A percentile compares a stretch with the other conserved stretches of the same genome.
Conservation (phyloP, 2,329 filamentous ascomycete species). For the Colletotrichum kahawae region DNA sequence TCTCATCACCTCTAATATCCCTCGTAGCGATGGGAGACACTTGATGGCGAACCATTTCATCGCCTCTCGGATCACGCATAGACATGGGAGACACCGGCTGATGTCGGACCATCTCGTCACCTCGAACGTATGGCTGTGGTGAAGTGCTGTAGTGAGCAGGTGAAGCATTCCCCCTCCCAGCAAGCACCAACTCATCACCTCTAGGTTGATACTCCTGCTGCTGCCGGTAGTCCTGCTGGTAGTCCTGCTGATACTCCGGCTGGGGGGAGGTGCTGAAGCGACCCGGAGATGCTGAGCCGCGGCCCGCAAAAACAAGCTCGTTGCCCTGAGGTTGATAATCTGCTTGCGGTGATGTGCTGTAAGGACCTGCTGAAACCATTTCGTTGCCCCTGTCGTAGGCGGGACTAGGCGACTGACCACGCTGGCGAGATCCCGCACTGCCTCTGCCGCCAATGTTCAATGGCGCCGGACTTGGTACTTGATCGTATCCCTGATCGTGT, state of each 20-base stretch:
- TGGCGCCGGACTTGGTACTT: slow-evolving; percentile 47
- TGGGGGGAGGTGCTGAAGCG: slow-evolving; percentile 32
- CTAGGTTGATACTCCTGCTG: slow-evolving; percentile 13
- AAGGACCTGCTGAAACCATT: slow-evolving; percentile 24
- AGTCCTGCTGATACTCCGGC: slow-evolving; percentile 16
- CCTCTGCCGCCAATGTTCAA: slow-evolving; percentile 45
- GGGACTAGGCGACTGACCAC: slow-evolving; percentile 7
- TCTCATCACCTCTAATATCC: slow-evolving; percentile 10
- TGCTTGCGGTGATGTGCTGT: slow-evolving; percentile 29
- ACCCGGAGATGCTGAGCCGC: slow-evolving; percentile 33
- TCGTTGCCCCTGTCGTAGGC: slow-evolving; percentile 1
- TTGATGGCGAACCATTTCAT: background rate
- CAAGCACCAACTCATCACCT: slow-evolving; percentile 29
- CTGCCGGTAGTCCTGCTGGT: slow-evolving; percentile 8
- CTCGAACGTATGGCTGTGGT: slow-evolving; percentile 22
- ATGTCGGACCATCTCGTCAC: slow-evolving; percentile 15
- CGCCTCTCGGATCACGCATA: background rate
- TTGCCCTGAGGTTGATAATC: slow-evolving; percentile 14
- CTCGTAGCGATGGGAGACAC: background rate
- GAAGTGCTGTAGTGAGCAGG: slow-evolving; percentile 33
- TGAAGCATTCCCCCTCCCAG: slow-evolving; percentile 35
- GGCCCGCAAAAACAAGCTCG: slow-evolving; percentile 34
- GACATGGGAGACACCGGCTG: slow-evolving; percentile 3
- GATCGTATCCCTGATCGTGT: slow-evolving; percentile 35
- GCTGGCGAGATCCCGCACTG: slow-evolving; percentile 27